Evolutionary conservation across 441 rosid genomes (phyloP), one percentile per base, ranked within the genome.

Genomic region (Gossypium davidsonii): DNA sequence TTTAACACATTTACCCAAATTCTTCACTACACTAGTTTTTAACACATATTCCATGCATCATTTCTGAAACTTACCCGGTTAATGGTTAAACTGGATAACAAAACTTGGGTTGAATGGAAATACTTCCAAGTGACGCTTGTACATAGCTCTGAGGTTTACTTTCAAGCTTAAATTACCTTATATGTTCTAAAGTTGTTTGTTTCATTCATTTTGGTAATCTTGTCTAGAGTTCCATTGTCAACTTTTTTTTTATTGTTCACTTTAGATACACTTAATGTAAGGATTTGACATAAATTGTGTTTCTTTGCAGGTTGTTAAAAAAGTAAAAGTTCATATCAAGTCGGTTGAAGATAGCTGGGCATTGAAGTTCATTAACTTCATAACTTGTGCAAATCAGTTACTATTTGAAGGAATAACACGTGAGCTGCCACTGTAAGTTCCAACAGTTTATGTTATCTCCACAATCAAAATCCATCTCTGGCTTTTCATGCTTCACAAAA

Each of bases 311-410:
- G 83, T 90, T 63, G 82, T 83, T 8, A 62, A 62, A 62, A 37
- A 37, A 9, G 26, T 17, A 62, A 34, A 62, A 62, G 48, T 62
- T 62, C 67, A 14, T 62, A 6, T 15, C 70, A 75, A 77, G 74
- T 83, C 94, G 4, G 28, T 7, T 2, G 98, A 93, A 86, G 97
- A 93, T 78, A 71, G 31, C 44, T 93, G 98, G 89, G 98, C 96
- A 3, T 9, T 86, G 66, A 90, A 87, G 78, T 78, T 93, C 2
- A 4, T 89, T 17, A 85, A 86, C 82, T 90, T 86, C 76, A 86
- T 91, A 18, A 78, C 78, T 1, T 86, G 94, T 51, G 85, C 82
- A 39, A 83, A 90, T 64, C 98, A 91, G 26, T 83, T 90, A 65
- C 68, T 93, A 79, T 79, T 81, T 9, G 87, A 90, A 75, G 95